phyloP scores from a whole-genome alignment of 208 protist genomes.

The Trypanosoma avium region DNA sequence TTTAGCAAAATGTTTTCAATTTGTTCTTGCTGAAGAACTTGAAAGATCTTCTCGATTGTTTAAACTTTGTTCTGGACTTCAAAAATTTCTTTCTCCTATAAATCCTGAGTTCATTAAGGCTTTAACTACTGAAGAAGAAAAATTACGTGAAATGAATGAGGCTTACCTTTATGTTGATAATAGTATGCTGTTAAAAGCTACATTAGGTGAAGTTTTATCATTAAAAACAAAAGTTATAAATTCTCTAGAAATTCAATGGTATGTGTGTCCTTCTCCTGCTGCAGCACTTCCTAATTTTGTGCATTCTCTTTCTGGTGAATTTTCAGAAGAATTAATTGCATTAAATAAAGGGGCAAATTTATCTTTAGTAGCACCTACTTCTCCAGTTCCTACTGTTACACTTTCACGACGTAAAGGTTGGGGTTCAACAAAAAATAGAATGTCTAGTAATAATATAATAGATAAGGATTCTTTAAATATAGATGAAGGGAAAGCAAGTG shows the following conservation, averaged over 20 bases:
- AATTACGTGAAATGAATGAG: neutral
- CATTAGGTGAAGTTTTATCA: neutral
- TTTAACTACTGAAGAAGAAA: neutral
- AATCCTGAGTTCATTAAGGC: neutral
- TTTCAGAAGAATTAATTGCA: neutral
- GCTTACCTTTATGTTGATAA: constrained; percentile 13
- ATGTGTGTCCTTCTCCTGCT: constrained; percentile 8
- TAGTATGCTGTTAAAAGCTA: neutral
- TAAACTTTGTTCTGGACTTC: neutral
- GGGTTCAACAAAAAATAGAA: neutral
- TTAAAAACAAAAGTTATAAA: too few relatives aligned
- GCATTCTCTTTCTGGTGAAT: constrained; percentile 7
- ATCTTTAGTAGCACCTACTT: neutral
- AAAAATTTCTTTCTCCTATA: constrained; percentile 8
- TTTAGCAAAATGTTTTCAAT: constrained; percentile 53
- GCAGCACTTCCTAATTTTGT: constrained; percentile 12
- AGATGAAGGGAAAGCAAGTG: neutral
- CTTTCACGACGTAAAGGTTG: neutral
- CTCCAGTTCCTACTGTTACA: neutral
- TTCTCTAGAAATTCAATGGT: constrained; percentile 7
- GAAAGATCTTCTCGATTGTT: constrained; percentile 14
- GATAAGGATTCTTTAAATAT: neutral
- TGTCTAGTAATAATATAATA: neutral
- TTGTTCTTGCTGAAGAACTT: constrained; percentile 55
- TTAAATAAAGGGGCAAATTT: neutral